A percentile compares a stretch with the other conserved stretches of the same genome.
Evolutionary conservation across 1,139 yeast genomes (phyloP).

Genomic region (Debaryomyces udenii): DNA sequence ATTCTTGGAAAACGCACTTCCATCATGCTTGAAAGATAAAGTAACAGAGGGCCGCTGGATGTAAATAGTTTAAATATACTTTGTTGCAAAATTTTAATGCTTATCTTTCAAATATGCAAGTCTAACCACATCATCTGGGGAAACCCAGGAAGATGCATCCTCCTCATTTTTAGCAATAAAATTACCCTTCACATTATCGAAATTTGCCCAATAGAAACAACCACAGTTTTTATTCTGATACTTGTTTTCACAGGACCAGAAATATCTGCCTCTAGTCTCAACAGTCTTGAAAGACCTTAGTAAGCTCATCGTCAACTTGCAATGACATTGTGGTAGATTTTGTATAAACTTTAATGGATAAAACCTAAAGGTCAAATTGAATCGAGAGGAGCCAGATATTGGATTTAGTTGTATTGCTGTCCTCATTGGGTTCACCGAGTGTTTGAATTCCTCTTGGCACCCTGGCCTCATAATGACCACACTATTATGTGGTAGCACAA

Average conservation of each 20-base stretch:
- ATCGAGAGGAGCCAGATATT: slow-evolving; percentile 50
- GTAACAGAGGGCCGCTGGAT: slow-evolving; percentile 8
- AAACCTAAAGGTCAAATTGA: slow-evolving; percentile 67
- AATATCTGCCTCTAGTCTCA: slow-evolving; percentile 49
- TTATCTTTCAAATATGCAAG: not conserved
- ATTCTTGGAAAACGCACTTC: slow-evolving; percentile 4
- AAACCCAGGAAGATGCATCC: slow-evolving; percentile 34
- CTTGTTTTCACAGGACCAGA: slow-evolving; percentile 53
- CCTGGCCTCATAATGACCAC: slow-evolving; percentile 74
- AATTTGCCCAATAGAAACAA: slow-evolving; percentile 53
- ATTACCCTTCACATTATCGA: slow-evolving; percentile 27
- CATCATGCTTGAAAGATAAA: slow-evolving; percentile 7
- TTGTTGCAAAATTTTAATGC: not conserved
- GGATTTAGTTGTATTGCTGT: slow-evolving; percentile 45
- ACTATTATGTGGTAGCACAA: slow-evolving; percentile 67
- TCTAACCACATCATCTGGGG: slow-evolving; percentile 28
- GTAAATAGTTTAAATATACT: too few relatives aligned
- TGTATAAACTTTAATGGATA: slow-evolving; percentile 39
- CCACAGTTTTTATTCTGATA: slow-evolving; percentile 48
- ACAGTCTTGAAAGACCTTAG: slow-evolving; percentile 49
- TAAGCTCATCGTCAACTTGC: slow-evolving; percentile 48
- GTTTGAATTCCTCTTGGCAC: slow-evolving; percentile 72
- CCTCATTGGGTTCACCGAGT: slow-evolving; percentile 40
- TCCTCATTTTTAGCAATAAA: slow-evolving; percentile 26
- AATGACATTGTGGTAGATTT: slow-evolving; percentile 54